Evolutionary conservation across 257 asterid species (phyloP).

Genomic region (Ehretia macrophylla): DNA sequence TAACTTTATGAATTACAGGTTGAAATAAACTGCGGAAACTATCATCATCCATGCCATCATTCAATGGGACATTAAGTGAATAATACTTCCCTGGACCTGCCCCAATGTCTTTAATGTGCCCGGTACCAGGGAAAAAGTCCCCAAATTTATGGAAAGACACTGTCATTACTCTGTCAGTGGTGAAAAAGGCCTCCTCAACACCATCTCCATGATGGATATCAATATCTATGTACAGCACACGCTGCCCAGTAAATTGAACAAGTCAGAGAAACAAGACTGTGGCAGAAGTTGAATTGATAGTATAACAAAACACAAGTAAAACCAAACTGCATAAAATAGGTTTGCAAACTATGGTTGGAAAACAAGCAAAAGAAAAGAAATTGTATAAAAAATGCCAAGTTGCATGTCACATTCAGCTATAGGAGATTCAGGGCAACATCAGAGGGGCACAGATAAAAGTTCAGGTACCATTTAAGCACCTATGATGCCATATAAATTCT

Average conservation of each 20-base stretch:
- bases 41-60: conserved; percentile 55
- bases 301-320: background rate
- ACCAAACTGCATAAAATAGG: background rate
- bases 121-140: conserved; percentile 59
- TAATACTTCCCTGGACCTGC: conserved; percentile 41
- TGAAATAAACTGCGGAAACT: conserved; percentile 46
- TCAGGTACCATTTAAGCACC: no score
- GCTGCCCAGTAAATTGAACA: conserved; percentile 30
- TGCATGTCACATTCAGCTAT: no score
- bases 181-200: conserved; percentile 67
- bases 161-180: conserved; percentile 66
- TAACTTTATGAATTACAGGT: conserved; percentile 50
- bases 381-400: no score
- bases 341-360: no score
- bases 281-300: background rate
- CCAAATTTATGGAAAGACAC: conserved; percentile 69
- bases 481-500: no score
- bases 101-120: conserved; percentile 55
- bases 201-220: conserved; percentile 73
- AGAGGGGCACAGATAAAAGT: no score
- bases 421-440: no score
- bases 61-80: conserved; percentile 56
- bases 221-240: conserved; percentile 56
- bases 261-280: conserved; percentile 16
- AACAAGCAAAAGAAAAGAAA: no score